Evolutionary conservation across 2,329 filamentous ascomycete species (phyloP).

Genomic region (Colletotrichum gigasporum): DNA sequence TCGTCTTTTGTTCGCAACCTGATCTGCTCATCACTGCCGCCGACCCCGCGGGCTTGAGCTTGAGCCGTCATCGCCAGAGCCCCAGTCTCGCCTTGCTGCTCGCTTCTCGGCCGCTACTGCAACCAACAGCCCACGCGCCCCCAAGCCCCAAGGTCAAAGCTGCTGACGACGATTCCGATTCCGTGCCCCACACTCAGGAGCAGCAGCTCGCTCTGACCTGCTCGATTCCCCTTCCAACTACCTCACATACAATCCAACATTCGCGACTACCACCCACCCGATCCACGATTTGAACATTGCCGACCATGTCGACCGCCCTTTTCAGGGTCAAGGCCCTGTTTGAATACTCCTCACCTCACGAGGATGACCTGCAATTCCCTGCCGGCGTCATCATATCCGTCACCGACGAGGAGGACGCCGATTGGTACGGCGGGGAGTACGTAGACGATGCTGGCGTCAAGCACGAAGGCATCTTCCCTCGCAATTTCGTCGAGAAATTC

Average conservation of each 20-base stretch:
- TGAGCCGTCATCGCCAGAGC: neutral
- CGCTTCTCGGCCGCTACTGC: constrained; percentile 7
- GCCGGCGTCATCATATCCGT: constrained; percentile 92
- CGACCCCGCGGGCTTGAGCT: constrained; percentile 1
- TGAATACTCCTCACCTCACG: constrained; percentile 92
- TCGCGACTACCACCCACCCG: neutral
- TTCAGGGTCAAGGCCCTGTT: constrained; percentile 97
- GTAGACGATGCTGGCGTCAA: constrained; percentile 77
- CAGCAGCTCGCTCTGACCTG: constrained; percentile 25
- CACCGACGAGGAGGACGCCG: constrained; percentile 88
- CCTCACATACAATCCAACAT: constrained; percentile 18
- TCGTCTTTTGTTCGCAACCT: neutral
- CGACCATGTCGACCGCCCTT: constrained; percentile 57
- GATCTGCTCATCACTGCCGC: neutral
- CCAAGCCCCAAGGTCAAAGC: constrained; percentile 21
- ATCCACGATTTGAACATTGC: constrained; percentile 20
- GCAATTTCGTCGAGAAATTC: constrained; percentile 97
- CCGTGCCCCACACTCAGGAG: constrained; percentile 29
- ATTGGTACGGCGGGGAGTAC: constrained; percentile 95
- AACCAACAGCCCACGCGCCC: constrained; percentile 20
- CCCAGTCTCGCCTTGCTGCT: constrained; percentile 3
- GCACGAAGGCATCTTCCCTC: constrained; percentile 89
- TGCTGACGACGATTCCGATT: constrained; percentile 32
- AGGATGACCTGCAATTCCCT: constrained; percentile 91
- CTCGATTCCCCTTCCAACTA: constrained; percentile 28